A percentile compares a stretch with the other conserved stretches of the same genome.
These are phyloP conservation scores for Coffea humblotiana DNA, from an alignment of 305 asterid species.

Conservation along the genomic window DNA sequence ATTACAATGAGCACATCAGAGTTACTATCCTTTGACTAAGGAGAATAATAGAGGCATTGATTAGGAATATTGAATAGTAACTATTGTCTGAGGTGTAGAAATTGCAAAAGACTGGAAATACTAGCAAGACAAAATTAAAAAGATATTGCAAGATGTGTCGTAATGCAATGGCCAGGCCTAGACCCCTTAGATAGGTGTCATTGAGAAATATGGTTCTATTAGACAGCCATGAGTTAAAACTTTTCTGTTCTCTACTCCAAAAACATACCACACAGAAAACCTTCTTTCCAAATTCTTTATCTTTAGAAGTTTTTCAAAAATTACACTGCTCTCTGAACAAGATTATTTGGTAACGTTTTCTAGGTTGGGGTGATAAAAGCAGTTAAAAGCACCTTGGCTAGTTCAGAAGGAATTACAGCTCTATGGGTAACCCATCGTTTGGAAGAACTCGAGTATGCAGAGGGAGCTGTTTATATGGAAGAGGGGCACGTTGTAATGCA, in stretches of 20 bases:
- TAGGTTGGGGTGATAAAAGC: conserved; percentile 84
- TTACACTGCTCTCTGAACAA: conserved; percentile 8
- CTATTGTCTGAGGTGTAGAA: background rate
- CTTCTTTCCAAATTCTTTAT: background rate
- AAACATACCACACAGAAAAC: background rate
- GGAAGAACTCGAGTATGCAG: conserved; percentile 90
- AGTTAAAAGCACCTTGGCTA: conserved; percentile 58
- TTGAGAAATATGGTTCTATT: background rate
- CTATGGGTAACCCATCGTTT: conserved; percentile 92
- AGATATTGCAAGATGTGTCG: background rate
- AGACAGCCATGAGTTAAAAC: background rate
- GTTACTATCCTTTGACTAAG: background rate
- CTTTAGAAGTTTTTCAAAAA: background rate
- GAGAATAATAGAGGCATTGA: background rate
- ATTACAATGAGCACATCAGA: background rate
- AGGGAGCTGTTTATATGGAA: conserved; percentile 91
- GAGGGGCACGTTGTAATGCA: conserved; percentile 64
- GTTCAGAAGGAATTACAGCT: conserved; percentile 70
- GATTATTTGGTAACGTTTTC: conserved; percentile 13
- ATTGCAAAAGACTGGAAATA: background rate
- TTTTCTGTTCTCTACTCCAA: background rate
- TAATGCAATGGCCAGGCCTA: background rate
- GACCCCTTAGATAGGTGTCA: background rate
- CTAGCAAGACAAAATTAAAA: too few species aligned
- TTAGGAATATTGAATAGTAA: background rate